Evolutionary conservation across 768 basidiomycete species (phyloP).

Genomic region (Auricularia sp.): DNA sequence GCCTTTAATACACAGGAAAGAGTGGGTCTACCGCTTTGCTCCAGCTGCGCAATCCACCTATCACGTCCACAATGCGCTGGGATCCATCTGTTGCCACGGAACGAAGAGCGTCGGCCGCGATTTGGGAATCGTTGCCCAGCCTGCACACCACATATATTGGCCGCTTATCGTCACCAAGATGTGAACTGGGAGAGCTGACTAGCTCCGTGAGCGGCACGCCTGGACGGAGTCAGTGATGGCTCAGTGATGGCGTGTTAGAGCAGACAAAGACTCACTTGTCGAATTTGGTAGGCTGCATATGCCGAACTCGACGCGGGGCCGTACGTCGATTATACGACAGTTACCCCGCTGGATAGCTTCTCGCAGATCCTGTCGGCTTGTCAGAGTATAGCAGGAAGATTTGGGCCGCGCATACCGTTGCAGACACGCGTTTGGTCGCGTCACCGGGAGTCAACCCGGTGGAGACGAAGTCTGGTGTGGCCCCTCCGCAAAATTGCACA

Average conservation of each 20-base stretch:
- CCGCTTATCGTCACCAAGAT: conserved; percentile 20
- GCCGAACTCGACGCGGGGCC: conserved; percentile 68
- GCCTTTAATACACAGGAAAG: conserved; percentile 67
- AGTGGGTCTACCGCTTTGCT: conserved; percentile 54
- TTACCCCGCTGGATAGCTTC: conserved; percentile 21
- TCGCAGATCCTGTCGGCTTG: conserved; percentile 36
- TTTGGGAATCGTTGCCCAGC: conserved; percentile 87
- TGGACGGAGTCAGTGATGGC: not conserved
- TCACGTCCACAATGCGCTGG: conserved; percentile 49
- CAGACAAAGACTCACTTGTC: conserved; percentile 40
- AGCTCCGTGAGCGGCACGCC: conserved; percentile 66
- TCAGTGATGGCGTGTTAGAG: not conserved
- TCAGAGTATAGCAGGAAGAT: conserved; percentile 4
- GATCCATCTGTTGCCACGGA: conserved; percentile 20
- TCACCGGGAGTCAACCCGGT: conserved; percentile 36
- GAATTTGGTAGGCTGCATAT: conserved; percentile 75
- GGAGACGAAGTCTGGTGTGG: conserved; percentile 52
- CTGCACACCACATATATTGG: conserved; percentile 63
- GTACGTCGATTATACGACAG: conserved; percentile 59
- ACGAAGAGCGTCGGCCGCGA: conserved; percentile 59
- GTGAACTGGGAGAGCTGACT: conserved; percentile 44
- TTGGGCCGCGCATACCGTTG: conserved; percentile 25
- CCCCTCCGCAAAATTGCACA: conserved; percentile 76
- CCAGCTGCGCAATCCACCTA: conserved; percentile 82
- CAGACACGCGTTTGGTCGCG: conserved; percentile 29